A percentile compares a stretch with the other conserved stretches of the same genome.
Evolutionary conservation across 805 yeast species (phyloP).

Genomic region (Schizosaccharomyces lindneri): DNA sequence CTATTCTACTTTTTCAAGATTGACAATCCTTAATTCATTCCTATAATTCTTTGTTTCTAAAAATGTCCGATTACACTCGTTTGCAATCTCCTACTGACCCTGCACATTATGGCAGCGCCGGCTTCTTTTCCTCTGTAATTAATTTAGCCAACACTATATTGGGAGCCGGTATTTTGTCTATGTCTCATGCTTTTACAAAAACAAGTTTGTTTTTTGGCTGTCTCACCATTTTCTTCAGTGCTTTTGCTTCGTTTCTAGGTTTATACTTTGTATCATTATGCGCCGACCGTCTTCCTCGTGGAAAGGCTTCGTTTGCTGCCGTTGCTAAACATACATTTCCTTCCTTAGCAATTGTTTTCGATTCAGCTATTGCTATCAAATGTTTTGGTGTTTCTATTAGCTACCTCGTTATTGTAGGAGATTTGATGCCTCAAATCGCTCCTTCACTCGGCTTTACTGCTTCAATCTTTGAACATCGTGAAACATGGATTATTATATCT

Average conservation of each 20-base stretch:
- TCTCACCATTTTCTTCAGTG: slow-evolving; percentile 30
- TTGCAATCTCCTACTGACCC: background rate
- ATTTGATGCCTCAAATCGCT: slow-evolving; percentile 35
- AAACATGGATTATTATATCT: slow-evolving; percentile 23
- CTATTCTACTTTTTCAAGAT: no score
- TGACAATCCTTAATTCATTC: no score
- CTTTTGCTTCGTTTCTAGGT: slow-evolving; percentile 40
- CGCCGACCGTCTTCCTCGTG: slow-evolving; percentile 27
- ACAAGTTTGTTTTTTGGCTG: slow-evolving; percentile 39
- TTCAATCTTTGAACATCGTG: slow-evolving; percentile 12
- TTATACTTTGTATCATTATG: slow-evolving; percentile 36
- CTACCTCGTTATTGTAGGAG: slow-evolving; percentile 49
- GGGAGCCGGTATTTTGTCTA: slow-evolving; percentile 57
- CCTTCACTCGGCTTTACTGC: slow-evolving; percentile 2
- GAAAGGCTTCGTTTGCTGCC: slow-evolving; percentile 45
- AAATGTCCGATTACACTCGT: background rate
- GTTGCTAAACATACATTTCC: slow-evolving; percentile 49
- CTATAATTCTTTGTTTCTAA: background rate
- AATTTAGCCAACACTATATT: slow-evolving; percentile 43
- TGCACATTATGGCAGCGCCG: slow-evolving; percentile 3
- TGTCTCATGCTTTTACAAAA: slow-evolving; percentile 43
- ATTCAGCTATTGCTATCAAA: slow-evolving; percentile 47
- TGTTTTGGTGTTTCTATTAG: slow-evolving; percentile 64
- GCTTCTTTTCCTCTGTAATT: slow-evolving; percentile 24
- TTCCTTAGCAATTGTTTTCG: slow-evolving; percentile 38